Evolutionary conservation across 352 stramenopile species (phyloP), one percentile per base, ranked within the genome.

Genomic region (Globisporangium acanthophoron): DNA sequence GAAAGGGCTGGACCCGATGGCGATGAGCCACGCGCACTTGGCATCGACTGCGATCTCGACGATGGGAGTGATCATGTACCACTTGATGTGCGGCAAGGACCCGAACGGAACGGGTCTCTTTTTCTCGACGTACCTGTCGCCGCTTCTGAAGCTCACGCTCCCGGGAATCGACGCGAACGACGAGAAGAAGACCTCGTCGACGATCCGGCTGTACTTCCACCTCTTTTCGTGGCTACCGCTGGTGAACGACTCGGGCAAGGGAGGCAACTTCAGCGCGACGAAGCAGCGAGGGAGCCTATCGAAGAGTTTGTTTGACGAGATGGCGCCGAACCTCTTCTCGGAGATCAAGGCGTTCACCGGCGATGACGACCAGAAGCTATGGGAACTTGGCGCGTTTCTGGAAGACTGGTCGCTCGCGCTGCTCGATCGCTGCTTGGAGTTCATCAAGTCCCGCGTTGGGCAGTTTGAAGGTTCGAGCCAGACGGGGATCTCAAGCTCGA

Each of bases 81-180:
- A 87, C 16, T 65, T 90, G 24, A 84, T 92, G 71, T 78, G 69
- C 47, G 79, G 81, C 31, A 71, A 78, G 24, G 64, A 87, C 48
- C 58, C 72, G 0, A 43, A 72, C 20, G 73, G 71, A 15, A 74
- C 62, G 4, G 76, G 73, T 0, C 29, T 86, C 29, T 78, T 88
- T 52, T 88, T 85, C 33, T 64, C 71, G 15, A 82, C 64, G 27
- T 85, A 88, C 18, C 53, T 92, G 43, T 60, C 80, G 33, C 71
- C 75, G 27, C 64, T 90, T 8, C 35, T 92, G 56, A 71, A 78
- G 21, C 60, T 86, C 46, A 90, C 81, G 8, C 62, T 92, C 7
- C 75, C 79, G 4, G 81, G 81, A 4, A 90, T 92, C 62, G 81
- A 92, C 56, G 66, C 77, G 11, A 92, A 92, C 21, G 81, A 92